These are phyloP conservation scores for Tetradesmus lagerheimii DNA, from an alignment of 139 green algal species.

Conservation along the genomic window DNA sequence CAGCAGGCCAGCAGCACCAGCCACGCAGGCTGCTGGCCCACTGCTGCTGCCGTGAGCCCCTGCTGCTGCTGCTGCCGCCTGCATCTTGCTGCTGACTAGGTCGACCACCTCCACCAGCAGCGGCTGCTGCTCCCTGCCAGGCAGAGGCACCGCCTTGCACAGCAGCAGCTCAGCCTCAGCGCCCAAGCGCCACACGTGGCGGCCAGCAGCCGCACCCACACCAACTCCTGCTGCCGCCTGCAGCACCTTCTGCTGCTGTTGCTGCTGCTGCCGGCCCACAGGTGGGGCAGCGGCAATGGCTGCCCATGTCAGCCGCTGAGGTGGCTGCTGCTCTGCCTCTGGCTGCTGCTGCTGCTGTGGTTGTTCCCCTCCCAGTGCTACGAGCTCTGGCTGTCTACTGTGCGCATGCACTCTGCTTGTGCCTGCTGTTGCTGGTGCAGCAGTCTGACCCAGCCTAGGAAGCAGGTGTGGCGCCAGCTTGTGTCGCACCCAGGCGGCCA, in stretches of 20 bases:
- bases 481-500: conserved; percentile 34
- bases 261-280: neutral
- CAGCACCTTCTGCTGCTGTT: neutral
- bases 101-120: conserved; percentile 2
- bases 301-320: neutral
- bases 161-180: neutral
- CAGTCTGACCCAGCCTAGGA: neutral
- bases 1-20: conserved; percentile 20
- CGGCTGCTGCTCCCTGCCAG: neutral
- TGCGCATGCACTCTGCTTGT: neutral
- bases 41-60: neutral
- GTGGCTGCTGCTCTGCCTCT: conserved; percentile 11
- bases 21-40: neutral
- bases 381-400: neutral
- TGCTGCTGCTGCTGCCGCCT: neutral
- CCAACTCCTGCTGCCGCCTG: neutral
- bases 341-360: conserved; percentile 26
- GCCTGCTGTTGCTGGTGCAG: conserved; percentile 10
- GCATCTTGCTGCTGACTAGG: neutral
- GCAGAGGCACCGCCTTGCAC: neutral
- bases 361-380: neutral
- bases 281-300: neutral
- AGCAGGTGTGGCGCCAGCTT: conserved; percentile 3
- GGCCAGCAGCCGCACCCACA: neutral
- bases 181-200: conserved; percentile 2